Evolutionary conservation across 768 basidiomycete genomes (phyloP).

Genomic region (Agaricus sinodeliciosus): DNA sequence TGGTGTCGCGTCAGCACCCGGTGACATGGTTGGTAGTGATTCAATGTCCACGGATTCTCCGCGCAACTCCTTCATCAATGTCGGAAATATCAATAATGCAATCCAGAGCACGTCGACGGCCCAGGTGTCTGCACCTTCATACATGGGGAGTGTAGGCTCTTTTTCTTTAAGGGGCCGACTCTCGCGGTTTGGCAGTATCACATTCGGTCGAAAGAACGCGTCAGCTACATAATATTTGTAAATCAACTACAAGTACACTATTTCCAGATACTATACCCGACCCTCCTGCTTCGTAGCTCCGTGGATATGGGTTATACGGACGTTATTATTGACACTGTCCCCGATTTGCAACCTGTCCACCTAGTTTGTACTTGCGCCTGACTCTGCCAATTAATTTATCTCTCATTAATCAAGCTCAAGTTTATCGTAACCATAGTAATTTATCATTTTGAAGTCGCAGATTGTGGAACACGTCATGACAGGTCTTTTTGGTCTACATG

Average conservation of each 20-base stretch:
- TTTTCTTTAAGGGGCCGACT: slow-evolving; percentile 67
- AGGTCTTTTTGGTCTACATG: too few species aligned
- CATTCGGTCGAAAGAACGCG: slow-evolving; percentile 46
- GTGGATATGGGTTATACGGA: too few species aligned
- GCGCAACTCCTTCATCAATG: slow-evolving; percentile 71
- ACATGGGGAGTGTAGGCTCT: slow-evolving; percentile 52
- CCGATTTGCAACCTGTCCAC: too few species aligned
- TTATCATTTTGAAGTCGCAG: too few species aligned
- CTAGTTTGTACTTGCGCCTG: too few species aligned
- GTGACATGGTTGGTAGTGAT: slow-evolving; percentile 52
- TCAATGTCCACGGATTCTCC: slow-evolving; percentile 61
- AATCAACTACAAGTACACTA: slow-evolving; percentile 1
- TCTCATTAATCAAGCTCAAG: background rate
- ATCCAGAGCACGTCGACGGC: slow-evolving; percentile 22
- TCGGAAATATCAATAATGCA: slow-evolving; percentile 43
- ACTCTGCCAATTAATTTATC: background rate
- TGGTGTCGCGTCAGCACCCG: slow-evolving; percentile 73
- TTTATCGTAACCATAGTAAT: too few species aligned
- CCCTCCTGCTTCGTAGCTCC: too few species aligned
- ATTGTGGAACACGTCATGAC: too few species aligned
- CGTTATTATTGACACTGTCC: too few species aligned
- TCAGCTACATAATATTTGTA: slow-evolving; percentile 14
- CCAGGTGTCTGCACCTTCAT: slow-evolving; percentile 50
- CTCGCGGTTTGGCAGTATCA: slow-evolving; percentile 71
- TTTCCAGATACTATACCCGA: background rate